Base-by-base conservation (phyloP, 2,329 filamentous ascomycete genomes). In the Pseudogymnoascus sp. region DNA sequence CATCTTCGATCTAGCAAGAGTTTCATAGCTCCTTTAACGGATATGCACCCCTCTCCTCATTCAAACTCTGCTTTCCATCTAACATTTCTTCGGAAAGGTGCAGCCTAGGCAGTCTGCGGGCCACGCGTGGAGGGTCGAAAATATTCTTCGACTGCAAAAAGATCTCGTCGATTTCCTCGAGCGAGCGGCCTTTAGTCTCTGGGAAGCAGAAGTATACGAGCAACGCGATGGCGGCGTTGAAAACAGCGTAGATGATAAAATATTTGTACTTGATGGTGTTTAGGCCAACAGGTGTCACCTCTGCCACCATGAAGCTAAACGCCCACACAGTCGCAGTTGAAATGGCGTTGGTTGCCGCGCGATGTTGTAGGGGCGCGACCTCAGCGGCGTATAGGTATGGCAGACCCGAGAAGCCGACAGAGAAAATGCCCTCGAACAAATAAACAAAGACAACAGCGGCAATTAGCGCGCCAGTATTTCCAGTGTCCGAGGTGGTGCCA, bases 361-460 rank as follows among this genome's bases (percentile, higher is more conserved):
- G 60, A 21, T 63, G 21, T 8, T 60, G 33, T 40, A 54, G 36
- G 3, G 62, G 62, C 13, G 62, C 62, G 33, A 65, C 61, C 37
- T 65, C 63, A 3, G 62, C 39, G 9, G 41, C 54, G n/a, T 65
- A 65, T n/a, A 65, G 39, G 39, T 62, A 65, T 10, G 57, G 58
- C 11, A 41, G 33, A 15, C 60, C 60, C 26, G 61, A 44, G 26
- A 61, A 64, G 10, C 64, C 64, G 40, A 64, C 26, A 1, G 63
- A 54, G 44, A 64, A 64, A 74, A 81, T 82, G 2, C 80, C 79
- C 67, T 80, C 82, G 72, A 84, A 84, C 17, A 83, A 74, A 68
- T 85, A 85, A 47, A 86, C 73, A 65, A 84, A 84, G 0, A 76
- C 72, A 72, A 76, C 26, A 78, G 72, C 37, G 76, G 77, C 1